These are phyloP conservation scores for Zasmidium cellare DNA, from an alignment of 2,329 filamentous ascomycete species.

Conservation along the genomic window DNA sequence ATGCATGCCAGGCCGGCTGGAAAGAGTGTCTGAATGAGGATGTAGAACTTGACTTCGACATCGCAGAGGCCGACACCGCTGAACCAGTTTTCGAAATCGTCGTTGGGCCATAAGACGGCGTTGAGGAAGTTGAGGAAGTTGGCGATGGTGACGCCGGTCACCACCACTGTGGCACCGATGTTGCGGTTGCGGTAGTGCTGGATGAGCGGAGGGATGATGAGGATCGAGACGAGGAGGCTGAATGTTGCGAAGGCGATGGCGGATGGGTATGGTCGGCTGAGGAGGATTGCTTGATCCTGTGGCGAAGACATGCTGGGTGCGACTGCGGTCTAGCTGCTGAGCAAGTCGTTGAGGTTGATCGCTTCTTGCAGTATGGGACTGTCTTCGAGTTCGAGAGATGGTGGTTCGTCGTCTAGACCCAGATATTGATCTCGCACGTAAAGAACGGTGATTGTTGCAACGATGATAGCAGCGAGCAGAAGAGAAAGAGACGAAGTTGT, in stretches of 20 bases:
- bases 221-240: constrained; percentile 50
- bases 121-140: constrained; percentile 62
- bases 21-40: constrained; percentile 54
- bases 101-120: constrained; percentile 63
- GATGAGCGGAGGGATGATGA: constrained; percentile 58
- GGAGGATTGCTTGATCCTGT: background rate
- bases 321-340: background rate
- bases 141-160: constrained; percentile 56
- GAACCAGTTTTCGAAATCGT: constrained; percentile 58
- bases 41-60: constrained; percentile 60
- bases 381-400: constrained; percentile 12
- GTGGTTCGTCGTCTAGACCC: constrained; percentile 16
- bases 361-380: background rate
- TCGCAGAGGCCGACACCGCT: constrained; percentile 64
- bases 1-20: constrained; percentile 58
- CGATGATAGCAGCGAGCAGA: constrained; percentile 14
- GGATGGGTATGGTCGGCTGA: constrained; percentile 27
- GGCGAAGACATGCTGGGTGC: background rate
- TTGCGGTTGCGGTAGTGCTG: constrained; percentile 64
- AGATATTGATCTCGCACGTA: constrained; percentile 12
- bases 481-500: constrained; percentile 18
- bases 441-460: constrained; percentile 12
- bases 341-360: constrained; percentile 1
- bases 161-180: constrained; percentile 58
- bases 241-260: constrained; percentile 51